These are phyloP conservation scores for Elaeis guineensis DNA, from an alignment of 176 grass and related monocot genomes.

Conservation along the genomic window DNA sequence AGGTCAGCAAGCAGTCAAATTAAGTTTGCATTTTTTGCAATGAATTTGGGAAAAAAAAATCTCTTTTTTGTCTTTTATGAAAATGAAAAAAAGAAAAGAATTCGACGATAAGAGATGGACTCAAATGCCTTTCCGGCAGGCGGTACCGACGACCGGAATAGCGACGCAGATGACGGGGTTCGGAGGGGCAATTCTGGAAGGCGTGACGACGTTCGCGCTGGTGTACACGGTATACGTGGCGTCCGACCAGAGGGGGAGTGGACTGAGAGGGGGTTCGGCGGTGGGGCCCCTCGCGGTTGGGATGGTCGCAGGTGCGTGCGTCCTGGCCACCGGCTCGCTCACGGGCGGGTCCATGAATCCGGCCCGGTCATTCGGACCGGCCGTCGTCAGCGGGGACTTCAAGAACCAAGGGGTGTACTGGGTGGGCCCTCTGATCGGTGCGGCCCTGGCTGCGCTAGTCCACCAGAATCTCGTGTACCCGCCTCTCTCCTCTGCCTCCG, in stretches of 20 bases:
- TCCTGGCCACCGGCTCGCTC: constrained; percentile 53
- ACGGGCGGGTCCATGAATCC: constrained; percentile 94
- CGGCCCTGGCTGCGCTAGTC: constrained; percentile 49
- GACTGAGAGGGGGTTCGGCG: constrained; percentile 13
- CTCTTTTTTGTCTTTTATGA: too few relatives aligned
- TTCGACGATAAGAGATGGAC: too few relatives aligned
- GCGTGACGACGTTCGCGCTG: constrained; percentile 51
- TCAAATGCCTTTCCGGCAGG: constrained; percentile 17
- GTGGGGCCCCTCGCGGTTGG: constrained; percentile 39
- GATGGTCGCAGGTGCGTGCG: constrained; percentile 40
- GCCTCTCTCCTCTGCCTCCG: background rate
- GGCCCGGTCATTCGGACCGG: constrained; percentile 72
- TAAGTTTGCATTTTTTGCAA: background rate
- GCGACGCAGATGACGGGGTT: constrained; percentile 71
- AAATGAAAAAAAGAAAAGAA: too few relatives aligned
- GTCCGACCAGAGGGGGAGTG: constrained; percentile 15
- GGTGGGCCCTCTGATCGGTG: constrained; percentile 65
- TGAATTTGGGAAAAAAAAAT: too few relatives aligned
- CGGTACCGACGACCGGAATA: constrained; percentile 69
- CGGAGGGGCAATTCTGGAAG: constrained; percentile 59
- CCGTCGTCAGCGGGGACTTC: constrained; percentile 55
- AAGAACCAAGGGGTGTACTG: constrained; percentile 88
- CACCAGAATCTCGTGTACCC: constrained; percentile 50
- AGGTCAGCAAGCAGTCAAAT: constrained; percentile 18
- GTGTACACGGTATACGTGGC: constrained; percentile 65